These are phyloP conservation scores for Petasospora fabianii DNA, from an alignment of 1,139 yeast genomes.

Conservation along the genomic window DNA sequence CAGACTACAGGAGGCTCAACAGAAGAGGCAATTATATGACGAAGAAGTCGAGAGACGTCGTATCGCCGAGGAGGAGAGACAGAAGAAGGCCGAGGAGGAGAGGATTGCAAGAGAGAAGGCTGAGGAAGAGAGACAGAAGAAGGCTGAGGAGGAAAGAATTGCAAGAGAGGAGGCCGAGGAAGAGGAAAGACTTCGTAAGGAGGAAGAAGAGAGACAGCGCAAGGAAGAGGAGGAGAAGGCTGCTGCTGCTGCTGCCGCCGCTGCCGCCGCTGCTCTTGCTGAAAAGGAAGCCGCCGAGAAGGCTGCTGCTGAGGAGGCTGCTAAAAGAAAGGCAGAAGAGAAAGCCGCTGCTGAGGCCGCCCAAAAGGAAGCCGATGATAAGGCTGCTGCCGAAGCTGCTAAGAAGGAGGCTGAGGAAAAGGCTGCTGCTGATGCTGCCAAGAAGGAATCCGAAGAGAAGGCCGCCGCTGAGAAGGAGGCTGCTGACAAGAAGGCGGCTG, in stretches of 20 bases:
- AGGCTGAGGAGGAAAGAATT: conserved; percentile 14
- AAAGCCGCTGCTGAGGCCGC: conserved; percentile 7
- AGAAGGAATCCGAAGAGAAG: conserved; percentile 9
- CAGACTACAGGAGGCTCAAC: conserved; percentile 40
- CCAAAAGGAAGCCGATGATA: conserved; percentile 9
- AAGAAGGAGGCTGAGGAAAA: conserved; percentile 1
- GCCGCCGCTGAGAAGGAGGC: conserved; percentile 2
- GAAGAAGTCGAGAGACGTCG: conserved; percentile 28
- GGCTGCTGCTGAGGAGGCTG: conserved; percentile 7
- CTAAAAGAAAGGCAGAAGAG: conserved; percentile 11
- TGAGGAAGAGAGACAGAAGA: conserved; percentile 13
- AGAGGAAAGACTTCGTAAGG: conserved; percentile 7
- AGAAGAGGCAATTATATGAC: conserved; percentile 34
- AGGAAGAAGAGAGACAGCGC: conserved; percentile 11
- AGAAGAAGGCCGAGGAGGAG: conserved; percentile 7
- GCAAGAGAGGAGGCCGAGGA: conserved; percentile 17
- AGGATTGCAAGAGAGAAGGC: conserved; percentile 16
- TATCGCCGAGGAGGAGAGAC: conserved; percentile 12
- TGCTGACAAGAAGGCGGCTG: not conserved
- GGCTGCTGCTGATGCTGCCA: conserved; percentile 8
- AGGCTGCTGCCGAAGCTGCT: conserved; percentile 1
- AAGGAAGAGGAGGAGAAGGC: conserved; percentile 6
- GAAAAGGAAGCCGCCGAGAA: conserved; percentile 5
- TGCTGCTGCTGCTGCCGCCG: conserved; percentile 7
- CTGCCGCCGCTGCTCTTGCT: conserved; percentile 7